These are phyloP conservation scores for Achaetomium macrosporum DNA, from an alignment of 2,329 filamentous ascomycete species.

Conservation along the genomic window DNA sequence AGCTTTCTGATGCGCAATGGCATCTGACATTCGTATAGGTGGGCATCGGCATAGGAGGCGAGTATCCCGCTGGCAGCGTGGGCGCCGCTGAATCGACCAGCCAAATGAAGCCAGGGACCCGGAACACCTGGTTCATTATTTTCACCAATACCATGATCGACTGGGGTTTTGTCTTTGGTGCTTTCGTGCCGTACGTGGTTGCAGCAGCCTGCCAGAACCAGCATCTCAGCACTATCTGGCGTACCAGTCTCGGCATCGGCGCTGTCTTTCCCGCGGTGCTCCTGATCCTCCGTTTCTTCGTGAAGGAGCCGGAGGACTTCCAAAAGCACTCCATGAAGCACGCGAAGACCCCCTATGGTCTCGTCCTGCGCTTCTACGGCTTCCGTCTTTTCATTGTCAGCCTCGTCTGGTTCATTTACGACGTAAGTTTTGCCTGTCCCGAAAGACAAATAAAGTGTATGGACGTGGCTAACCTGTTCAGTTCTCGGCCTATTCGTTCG, in stretches of 20 bases:
- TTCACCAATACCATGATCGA: slow-evolving; percentile 89
- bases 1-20: not conserved
- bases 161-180: slow-evolving; percentile 72
- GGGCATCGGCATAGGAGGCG: slow-evolving; percentile 72
- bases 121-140: slow-evolving; percentile 88
- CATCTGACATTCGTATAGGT: slow-evolving; percentile 31
- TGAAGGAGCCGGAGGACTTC: slow-evolving; percentile 76
- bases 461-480: slow-evolving; percentile 18
- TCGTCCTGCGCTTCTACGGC: slow-evolving; percentile 64
- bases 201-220: slow-evolving; percentile 51
- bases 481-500: slow-evolving; percentile 80
- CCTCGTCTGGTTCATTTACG: slow-evolving; percentile 80
- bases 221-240: slow-evolving; percentile 72
- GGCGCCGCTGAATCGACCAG: slow-evolving; percentile 78
- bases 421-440: slow-evolving; percentile 39
- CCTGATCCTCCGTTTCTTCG: slow-evolving; percentile 63
- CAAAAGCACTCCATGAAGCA: slow-evolving; percentile 63
- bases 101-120: slow-evolving; percentile 70
- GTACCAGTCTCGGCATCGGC: slow-evolving; percentile 71
- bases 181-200: slow-evolving; percentile 64
- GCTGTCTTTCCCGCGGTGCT: slow-evolving; percentile 70
- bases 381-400: slow-evolving; percentile 63
- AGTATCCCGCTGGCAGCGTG: slow-evolving; percentile 79
- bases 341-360: slow-evolving; percentile 48
- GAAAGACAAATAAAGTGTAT: too few species aligned